Evolutionary conservation across 768 basidiomycete species (phyloP), one percentile per base, ranked within the genome.

Genomic region (Mycena olivaceomarginata): DNA sequence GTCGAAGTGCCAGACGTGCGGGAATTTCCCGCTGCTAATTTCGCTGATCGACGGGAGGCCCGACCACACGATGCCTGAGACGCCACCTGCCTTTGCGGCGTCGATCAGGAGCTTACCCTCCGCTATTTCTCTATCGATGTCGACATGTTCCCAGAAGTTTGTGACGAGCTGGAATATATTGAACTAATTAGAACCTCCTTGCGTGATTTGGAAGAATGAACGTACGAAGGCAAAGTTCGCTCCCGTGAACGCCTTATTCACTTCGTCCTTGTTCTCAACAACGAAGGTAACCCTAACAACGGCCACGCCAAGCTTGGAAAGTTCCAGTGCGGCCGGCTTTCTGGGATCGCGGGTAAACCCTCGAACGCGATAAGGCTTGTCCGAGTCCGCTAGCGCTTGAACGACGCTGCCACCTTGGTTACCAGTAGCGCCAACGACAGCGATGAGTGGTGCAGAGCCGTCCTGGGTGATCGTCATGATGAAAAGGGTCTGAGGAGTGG

Each of bases 31-130:
- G 31, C 39, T 20, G 62, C 59, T 68, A 37, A 53, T 4, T 15
- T 48, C 57, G 43, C 4, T 73, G 18, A 65, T 5, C n/a, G 76
- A 68, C 1, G 41, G 56, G 15, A 77, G 71, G 12, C 76, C 76
- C 31, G 76, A 77, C 76, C 76, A 77, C n/a, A 77, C 66, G 41
- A 69, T 63, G 41, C 46, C 20, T 15, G 10, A 11, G 25, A 41
- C 67, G 12, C 60, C 59, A 0, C 65, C 71, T 9, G 76, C 76
- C 22, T 77, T 77, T 0, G 71, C 63, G 22, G 76, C 76, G 70
- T 77, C 71, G 20, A 77, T 63, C 56, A 77, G 43, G 18, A 77
- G 31, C 53, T 67, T 77, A n/a, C 76, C 76, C 56, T 77, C 76
- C 3, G 45, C 20, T 39, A 72, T 37, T 64, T 77, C 76, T 48